Evolutionary conservation across 805 yeast species (phyloP), one percentile per base, ranked within the genome.

Genomic region (Zygosaccharomyces siamensis): DNA sequence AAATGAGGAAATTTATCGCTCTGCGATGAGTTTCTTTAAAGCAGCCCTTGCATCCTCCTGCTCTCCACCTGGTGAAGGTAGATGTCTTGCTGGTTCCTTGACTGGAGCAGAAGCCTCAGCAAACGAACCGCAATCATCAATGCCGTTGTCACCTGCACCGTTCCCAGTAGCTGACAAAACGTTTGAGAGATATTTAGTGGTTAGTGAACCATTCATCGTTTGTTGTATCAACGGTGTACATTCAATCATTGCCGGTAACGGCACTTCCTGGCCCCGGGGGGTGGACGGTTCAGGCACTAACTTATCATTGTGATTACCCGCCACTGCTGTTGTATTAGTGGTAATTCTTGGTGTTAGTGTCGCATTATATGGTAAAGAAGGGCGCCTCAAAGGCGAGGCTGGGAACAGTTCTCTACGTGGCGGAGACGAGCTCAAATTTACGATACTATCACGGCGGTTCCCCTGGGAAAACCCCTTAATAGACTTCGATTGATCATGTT

Each of bases 191-290:
- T 45, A 50, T 39, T 56, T 61, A 4, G 57, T 43, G 26, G 56
- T 53, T 36, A 62, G 43, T 10, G 64, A 58, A 21, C 66, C 68
- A 47, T 58, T 56, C 68, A 64, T 64, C 3, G 68, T 60, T 35
- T 63, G 66, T 46, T 64, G 68, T 14, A 64, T 62, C 24, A 64
- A 49, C 7, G 69, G 68, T 6, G 69, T 65, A 39, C 62, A 61
- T 43, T 62, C 65, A 14, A 63, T 50, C 36, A 54, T 41, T n/a
- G 51, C 31, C 4, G 59, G 57, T 24, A 45, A 41, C 28, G 51
- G 53, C 26, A 46, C 45, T 18, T 48, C 52, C 31, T 53, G 50
- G 5, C 46, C 27, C 36, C 46, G 51, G 7, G 62, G 61, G 10
- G 61, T 58, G 8, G 57, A 47, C 8, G 56, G 51, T 27, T 53